A percentile compares a stretch with the other conserved stretches of the same genome.
phyloP scores from a whole-genome alignment of 176 grass and related monocot species.

The Panicum miliaceum region DNA sequence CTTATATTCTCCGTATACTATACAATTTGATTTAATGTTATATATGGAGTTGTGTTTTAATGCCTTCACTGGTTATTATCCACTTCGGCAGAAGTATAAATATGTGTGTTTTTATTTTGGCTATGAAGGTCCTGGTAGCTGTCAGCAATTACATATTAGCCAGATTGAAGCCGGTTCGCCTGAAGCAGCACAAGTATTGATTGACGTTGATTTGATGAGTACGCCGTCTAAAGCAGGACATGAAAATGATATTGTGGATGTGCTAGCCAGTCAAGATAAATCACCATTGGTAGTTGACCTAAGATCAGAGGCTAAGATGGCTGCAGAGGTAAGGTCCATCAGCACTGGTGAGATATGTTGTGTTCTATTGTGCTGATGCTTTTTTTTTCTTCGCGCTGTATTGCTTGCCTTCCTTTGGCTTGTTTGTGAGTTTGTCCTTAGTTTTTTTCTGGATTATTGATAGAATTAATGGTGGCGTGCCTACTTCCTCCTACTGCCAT shows the following conservation, averaged over 20 bases:
- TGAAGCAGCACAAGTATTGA: conserved; percentile 22
- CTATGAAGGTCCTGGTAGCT: conserved; percentile 44
- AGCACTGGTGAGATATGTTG: background rate
- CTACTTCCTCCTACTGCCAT: conserved; percentile 7
- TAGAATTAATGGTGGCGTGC: background rate
- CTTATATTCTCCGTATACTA: background rate
- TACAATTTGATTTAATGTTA: background rate
- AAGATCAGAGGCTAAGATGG: conserved; percentile 71
- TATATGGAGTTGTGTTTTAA: conserved; percentile 28
- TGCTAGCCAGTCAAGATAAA: conserved; percentile 44
- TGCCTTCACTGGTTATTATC: conserved; percentile 22
- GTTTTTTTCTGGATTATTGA: background rate
- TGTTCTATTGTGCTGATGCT: conserved; percentile 13
- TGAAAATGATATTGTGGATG: conserved; percentile 37
- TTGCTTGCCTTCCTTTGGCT: conserved; percentile 27
- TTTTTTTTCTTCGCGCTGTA: background rate
- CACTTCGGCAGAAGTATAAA: conserved; percentile 13
- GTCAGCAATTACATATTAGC: conserved; percentile 38
- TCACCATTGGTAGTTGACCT: conserved; percentile 55
- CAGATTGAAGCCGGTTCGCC: conserved; percentile 33
- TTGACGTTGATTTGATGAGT: conserved; percentile 43
- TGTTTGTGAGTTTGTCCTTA: background rate
- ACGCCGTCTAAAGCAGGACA: conserved; percentile 38
- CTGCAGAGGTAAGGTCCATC: conserved; percentile 60
- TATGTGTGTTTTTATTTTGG: background rate